Conservation (phyloP, 805 yeast species). For the Wickerhamiella sergipiensis region DNA sequence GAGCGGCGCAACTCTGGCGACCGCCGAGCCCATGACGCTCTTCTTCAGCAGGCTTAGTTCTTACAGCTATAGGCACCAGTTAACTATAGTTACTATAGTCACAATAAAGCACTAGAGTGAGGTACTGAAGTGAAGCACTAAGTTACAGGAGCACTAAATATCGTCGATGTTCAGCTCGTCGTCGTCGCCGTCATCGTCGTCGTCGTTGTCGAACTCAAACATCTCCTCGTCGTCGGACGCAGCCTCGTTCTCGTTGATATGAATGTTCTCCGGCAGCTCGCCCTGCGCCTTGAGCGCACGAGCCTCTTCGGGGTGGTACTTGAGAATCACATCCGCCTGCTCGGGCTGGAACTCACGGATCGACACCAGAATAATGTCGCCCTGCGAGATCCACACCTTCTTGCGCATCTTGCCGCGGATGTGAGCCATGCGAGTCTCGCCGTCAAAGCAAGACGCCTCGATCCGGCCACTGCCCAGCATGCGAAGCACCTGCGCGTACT, state of each 20-base stretch:
- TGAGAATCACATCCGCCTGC: slow-evolving; percentile 94
- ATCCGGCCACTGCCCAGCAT: slow-evolving; percentile 98
- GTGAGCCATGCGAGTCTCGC: slow-evolving; percentile 86
- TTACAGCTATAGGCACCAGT: too few species aligned
- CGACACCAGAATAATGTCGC: slow-evolving; percentile 91
- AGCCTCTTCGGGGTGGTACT: slow-evolving; percentile 95
- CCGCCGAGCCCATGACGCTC: slow-evolving; percentile 1
- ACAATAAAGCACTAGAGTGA: neutral
- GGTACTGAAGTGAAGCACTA: too few species aligned
- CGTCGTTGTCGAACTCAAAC: slow-evolving; percentile 91
- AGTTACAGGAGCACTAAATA: slow-evolving; percentile 35
- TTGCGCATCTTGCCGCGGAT: slow-evolving; percentile 98
- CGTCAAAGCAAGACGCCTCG: slow-evolving; percentile 92
- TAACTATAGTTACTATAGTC: neutral
- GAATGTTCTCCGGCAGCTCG: slow-evolving; percentile 93
- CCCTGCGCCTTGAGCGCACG: slow-evolving; percentile 91
- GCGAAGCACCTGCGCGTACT: slow-evolving; percentile 94
- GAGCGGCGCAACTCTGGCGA: neutral
- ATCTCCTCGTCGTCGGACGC: slow-evolving; percentile 96
- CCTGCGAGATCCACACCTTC: slow-evolving; percentile 99
- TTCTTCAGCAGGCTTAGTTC: neutral
- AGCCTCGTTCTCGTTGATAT: slow-evolving; percentile 96
- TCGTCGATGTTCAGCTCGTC: slow-evolving; percentile 85
- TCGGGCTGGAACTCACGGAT: slow-evolving; percentile 98
- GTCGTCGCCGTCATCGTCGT: slow-evolving; percentile 47